These are phyloP conservation scores for Carpinus fangiana DNA, from an alignment of 306 rosid species.

Conservation along the genomic window DNA sequence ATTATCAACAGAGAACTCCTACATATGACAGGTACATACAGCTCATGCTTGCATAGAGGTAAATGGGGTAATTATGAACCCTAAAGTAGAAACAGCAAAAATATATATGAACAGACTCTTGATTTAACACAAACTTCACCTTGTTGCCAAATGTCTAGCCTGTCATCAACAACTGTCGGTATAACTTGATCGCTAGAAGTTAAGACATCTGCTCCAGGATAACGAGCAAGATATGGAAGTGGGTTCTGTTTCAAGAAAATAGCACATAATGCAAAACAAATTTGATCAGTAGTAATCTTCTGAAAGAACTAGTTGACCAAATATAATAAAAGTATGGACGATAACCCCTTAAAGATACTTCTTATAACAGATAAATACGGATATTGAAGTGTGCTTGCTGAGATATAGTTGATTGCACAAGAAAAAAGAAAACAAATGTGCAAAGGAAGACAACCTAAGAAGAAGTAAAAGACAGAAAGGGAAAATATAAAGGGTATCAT, in stretches of 20 bases:
- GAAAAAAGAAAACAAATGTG: neutral
- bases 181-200: slow-evolving; percentile 93
- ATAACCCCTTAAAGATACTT: neutral
- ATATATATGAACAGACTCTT: neutral
- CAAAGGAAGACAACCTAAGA: neutral
- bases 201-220: slow-evolving; percentile 90
- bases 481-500: neutral
- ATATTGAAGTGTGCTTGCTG: neutral
- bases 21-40: neutral
- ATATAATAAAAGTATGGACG: slow-evolving; percentile 11
- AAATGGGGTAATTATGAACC: slow-evolving; percentile 7
- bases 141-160: slow-evolving; percentile 77
- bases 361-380: neutral
- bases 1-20: slow-evolving; percentile 3
- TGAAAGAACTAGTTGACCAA: slow-evolving; percentile 15
- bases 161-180: slow-evolving; percentile 90
- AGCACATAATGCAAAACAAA: slow-evolving; percentile 18
- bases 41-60: neutral
- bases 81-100: neutral
- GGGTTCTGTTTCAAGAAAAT: slow-evolving; percentile 79
- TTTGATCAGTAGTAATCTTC: slow-evolving; percentile 16
- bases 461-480: neutral
- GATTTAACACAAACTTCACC: slow-evolving; percentile 50
- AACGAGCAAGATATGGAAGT: slow-evolving; percentile 89
- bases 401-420: neutral